phyloP scores from a whole-genome alignment of 2,329 filamentous ascomycete species.

The Samsoniella hepiali region DNA sequence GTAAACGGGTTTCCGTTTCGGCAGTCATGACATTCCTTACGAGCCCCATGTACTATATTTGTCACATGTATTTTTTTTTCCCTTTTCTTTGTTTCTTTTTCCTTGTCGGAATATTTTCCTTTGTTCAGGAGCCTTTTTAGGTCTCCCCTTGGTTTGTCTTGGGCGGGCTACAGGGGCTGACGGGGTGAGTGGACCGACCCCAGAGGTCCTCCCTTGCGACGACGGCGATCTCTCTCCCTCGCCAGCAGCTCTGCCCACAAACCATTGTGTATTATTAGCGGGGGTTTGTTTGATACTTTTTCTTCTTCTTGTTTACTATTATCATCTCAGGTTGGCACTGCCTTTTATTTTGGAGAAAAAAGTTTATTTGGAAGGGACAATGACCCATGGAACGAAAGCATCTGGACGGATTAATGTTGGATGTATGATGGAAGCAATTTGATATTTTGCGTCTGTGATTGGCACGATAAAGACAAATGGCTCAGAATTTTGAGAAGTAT shows the following conservation, averaged over 20 bases:
- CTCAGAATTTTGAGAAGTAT: not conserved
- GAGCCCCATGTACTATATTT: slow-evolving; percentile 20
- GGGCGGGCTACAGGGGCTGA: not conserved
- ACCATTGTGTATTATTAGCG: slow-evolving; percentile 5
- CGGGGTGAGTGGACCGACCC: slow-evolving; percentile 8
- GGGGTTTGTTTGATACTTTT: not conserved
- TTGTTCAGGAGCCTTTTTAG: not conserved
- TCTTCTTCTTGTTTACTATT: slow-evolving; percentile 13
- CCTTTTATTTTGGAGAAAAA: not conserved
- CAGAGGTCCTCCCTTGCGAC: slow-evolving; percentile 3
- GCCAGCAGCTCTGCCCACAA: not conserved
- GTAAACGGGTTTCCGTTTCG: slow-evolving; percentile 22
- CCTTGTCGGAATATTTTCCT: not conserved
- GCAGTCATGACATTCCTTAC: slow-evolving; percentile 19
- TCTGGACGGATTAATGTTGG: slow-evolving; percentile 17
- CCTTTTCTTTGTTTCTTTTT: not conserved
- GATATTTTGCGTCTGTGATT: not conserved
- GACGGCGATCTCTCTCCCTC: slow-evolving; percentile 4
- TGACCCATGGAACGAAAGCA: slow-evolving; percentile 9
- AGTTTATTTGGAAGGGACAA: slow-evolving; percentile 3
- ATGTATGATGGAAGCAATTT: slow-evolving; percentile 16
- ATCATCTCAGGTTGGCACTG: not conserved
- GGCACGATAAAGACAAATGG: not conserved
- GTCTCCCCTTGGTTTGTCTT: not conserved
- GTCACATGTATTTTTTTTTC: slow-evolving; percentile 15